Conservation (phyloP, 2,329 filamentous ascomycete genomes). For the Fusarium globosum region DNA sequence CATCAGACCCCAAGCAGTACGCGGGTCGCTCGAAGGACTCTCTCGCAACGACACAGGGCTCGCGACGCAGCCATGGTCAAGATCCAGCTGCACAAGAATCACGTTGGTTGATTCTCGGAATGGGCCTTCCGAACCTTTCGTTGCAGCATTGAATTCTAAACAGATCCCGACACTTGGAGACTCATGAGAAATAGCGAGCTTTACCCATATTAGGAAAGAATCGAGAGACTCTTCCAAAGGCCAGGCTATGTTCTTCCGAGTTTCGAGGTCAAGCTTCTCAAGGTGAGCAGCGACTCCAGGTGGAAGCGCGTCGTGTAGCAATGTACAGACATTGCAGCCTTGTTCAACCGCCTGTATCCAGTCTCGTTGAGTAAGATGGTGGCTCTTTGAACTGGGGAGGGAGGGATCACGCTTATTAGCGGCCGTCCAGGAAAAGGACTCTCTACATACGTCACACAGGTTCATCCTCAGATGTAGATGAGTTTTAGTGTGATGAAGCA, state of each 20-base stretch:
- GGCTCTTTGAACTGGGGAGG: not conserved
- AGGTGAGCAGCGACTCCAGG: not conserved
- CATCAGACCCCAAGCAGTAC: not conserved
- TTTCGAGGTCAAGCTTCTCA: not conserved
- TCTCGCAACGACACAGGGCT: not conserved
- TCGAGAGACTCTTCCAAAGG: not conserved
- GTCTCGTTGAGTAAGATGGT: not conserved
- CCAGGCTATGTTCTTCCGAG: fast-evolving
- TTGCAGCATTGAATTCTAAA: not conserved
- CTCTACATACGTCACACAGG: fast-evolving
- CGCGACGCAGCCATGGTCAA: not conserved
- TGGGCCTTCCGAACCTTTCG: not conserved
- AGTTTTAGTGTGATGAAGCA: not conserved
- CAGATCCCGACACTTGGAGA: fast-evolving
- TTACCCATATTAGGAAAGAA: not conserved
- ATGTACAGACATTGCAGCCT: fast-evolving
- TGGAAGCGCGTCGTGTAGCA: fast-evolving
- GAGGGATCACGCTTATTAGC: not conserved
- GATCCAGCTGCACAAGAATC: too few species aligned
- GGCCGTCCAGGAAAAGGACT: not conserved
- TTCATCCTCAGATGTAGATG: fast-evolving
- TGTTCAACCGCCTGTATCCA: not conserved
- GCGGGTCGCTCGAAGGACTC: fast-evolving
- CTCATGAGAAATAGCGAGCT: fast-evolving
- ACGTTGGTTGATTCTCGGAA: fast-evolving